Conservation (phyloP, 768 basidiomycete genomes). For the Leucogyrophana mollusca region DNA sequence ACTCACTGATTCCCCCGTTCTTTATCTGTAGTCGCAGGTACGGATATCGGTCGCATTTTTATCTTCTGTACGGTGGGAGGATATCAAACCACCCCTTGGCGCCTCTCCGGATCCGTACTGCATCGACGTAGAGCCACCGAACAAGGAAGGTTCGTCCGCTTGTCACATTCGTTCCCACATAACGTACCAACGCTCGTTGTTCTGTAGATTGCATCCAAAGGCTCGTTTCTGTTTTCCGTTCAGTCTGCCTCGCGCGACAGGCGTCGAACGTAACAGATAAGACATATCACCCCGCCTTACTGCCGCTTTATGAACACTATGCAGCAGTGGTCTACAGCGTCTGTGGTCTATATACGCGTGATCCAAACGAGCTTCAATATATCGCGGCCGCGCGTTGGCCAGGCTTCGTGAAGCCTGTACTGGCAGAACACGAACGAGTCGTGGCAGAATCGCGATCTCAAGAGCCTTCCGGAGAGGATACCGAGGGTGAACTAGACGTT, state of each 20-base stretch:
- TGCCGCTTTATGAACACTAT: constrained; percentile 65
- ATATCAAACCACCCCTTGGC: constrained; percentile 66
- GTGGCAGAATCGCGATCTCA: constrained; percentile 10
- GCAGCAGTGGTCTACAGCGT: constrained; percentile 54
- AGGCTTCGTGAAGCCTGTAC: constrained; percentile 67
- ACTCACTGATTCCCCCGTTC: constrained; percentile 5
- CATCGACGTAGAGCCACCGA: constrained; percentile 50
- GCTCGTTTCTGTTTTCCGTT: constrained; percentile 40
- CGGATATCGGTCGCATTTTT: constrained; percentile 61
- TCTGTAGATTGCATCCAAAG: constrained; percentile 30
- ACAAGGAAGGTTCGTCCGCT: constrained; percentile 54
- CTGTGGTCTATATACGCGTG: constrained; percentile 62
- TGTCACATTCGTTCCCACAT: background rate
- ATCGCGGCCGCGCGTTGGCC: constrained; percentile 81
- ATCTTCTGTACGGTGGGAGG: constrained; percentile 68
- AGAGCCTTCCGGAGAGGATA: constrained; percentile 19
- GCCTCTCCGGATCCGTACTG: constrained; percentile 74
- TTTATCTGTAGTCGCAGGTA: constrained; percentile 46
- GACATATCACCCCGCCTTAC: constrained; percentile 55
- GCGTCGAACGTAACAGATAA: constrained; percentile 11
- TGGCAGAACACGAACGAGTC: constrained; percentile 43
- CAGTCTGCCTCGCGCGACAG: constrained; percentile 4
- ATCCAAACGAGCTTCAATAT: constrained; percentile 71
- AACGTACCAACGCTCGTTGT: background rate
- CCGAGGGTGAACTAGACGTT: constrained; percentile 18